These are phyloP conservation scores for Phialophora tarda DNA, from an alignment of 2,329 filamentous ascomycete species.

Conservation along the genomic window DNA sequence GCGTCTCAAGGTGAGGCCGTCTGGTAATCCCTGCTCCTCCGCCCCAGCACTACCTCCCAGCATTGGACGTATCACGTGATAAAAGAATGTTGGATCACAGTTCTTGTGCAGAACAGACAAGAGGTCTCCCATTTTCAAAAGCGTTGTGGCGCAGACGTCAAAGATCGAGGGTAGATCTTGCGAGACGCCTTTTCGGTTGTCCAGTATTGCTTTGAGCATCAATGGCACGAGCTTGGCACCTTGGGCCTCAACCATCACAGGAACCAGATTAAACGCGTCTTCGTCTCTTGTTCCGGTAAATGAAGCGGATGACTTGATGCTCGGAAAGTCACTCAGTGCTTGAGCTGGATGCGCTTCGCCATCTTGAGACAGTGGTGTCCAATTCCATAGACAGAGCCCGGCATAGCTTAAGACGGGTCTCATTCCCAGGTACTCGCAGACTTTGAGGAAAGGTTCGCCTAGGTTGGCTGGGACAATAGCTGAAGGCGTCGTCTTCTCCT, in stretches of 20 bases:
- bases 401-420: slow-evolving; percentile 27
- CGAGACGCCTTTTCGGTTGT: slow-evolving; percentile 3
- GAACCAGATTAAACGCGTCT: slow-evolving; percentile 27
- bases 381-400: slow-evolving; percentile 28
- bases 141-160: slow-evolving; percentile 17
- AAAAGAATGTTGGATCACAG: slow-evolving; percentile 28
- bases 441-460: slow-evolving; percentile 22
- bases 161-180: slow-evolving; percentile 12
- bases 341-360: background rate
- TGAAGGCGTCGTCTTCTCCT: slow-evolving; percentile 13
- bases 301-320: slow-evolving; percentile 15
- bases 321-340: slow-evolving; percentile 18
- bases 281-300: slow-evolving; percentile 30
- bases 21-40: slow-evolving; percentile 8
- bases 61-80: slow-evolving; percentile 23
- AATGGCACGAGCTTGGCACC: slow-evolving; percentile 13
- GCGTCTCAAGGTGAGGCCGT: slow-evolving; percentile 17
- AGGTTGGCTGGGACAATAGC: slow-evolving; percentile 19
- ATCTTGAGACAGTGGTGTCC: slow-evolving; percentile 1
- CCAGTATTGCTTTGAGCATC: slow-evolving; percentile 16
- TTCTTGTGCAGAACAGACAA: slow-evolving; percentile 14
- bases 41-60: slow-evolving; percentile 20
- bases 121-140: slow-evolving; percentile 17
- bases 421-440: slow-evolving; percentile 26
- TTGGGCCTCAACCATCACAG: slow-evolving; percentile 20